Evolutionary conservation across 495 filamentous ascomycete genomes (phyloP).

Genomic region (Penicillium pulvis): DNA sequence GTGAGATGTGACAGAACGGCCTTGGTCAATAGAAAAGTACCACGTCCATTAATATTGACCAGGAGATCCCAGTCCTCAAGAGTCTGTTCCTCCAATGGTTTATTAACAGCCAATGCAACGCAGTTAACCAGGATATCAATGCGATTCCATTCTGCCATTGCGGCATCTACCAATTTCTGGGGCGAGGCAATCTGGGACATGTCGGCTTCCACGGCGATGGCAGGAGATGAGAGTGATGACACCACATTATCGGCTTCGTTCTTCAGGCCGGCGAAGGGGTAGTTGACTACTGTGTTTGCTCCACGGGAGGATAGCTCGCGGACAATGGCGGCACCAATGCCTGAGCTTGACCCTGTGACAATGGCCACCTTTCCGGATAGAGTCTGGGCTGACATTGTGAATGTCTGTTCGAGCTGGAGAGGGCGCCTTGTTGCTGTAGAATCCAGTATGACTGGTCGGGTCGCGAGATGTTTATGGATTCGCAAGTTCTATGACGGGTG

Average conservation of each 20-base stretch:
- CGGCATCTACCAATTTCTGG: conserved; percentile 23
- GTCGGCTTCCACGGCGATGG: conserved; percentile 23
- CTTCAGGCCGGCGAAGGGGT: conserved; percentile 23
- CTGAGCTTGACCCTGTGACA: conserved; percentile 38
- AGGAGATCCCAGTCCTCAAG: conserved; percentile 39
- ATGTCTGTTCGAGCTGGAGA: background rate
- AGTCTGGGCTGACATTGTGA: conserved; percentile 20
- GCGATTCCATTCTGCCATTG: conserved; percentile 21
- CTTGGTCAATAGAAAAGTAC: conserved; percentile 40
- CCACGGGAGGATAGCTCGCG: conserved; percentile 47
- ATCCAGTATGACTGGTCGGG: background rate
- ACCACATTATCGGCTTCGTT: conserved; percentile 21
- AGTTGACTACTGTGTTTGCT: conserved; percentile 39
- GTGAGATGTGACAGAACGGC: conserved; percentile 31
- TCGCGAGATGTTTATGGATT: too few relatives aligned
- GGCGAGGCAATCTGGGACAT: conserved; percentile 20
- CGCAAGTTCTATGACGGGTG: too few relatives aligned
- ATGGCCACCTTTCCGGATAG: conserved; percentile 48
- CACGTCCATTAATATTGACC: conserved; percentile 41
- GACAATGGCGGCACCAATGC: conserved; percentile 42
- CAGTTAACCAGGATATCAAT: conserved; percentile 43
- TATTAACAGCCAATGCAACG: conserved; percentile 39
- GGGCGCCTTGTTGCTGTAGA: background rate
- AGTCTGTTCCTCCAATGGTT: conserved; percentile 40
- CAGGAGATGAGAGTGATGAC: conserved; percentile 12